Conservation (phyloP, 331 rosid species). For the Acacia pycnantha region DNA sequence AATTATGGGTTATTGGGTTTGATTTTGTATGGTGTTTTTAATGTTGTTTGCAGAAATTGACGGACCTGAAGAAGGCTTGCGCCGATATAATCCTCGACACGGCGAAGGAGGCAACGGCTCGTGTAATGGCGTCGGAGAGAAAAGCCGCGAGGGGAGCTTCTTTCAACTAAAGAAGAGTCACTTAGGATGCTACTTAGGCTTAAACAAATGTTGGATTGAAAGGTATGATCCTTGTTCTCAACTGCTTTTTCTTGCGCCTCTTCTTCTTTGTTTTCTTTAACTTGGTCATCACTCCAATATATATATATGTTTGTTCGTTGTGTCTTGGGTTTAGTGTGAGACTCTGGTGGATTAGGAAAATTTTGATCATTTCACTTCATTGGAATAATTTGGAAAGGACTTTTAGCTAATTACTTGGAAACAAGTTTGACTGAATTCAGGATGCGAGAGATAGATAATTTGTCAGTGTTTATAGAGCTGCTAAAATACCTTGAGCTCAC, state of each 20-base stretch:
- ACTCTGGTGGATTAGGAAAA: conserved; percentile 24
- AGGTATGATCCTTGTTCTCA: conserved; percentile 32
- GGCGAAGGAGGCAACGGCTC: conserved; percentile 60
- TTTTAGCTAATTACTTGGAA: conserved; percentile 9
- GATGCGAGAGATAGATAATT: background rate
- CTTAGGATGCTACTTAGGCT: conserved; percentile 57
- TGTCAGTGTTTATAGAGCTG: too few species aligned
- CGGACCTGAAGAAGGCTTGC: conserved; percentile 59
- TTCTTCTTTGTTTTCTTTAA: background rate
- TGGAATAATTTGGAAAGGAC: background rate
- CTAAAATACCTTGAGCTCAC: too few species aligned
- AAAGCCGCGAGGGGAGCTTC: conserved; percentile 47
- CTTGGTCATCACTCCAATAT: conserved; percentile 17
- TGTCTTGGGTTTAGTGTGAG: conserved; percentile 34
- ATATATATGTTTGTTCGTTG: conserved; percentile 1
- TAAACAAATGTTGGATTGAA: conserved; percentile 55
- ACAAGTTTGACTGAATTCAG: background rate
- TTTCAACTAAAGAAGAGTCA: conserved; percentile 46
- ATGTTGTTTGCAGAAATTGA: conserved; percentile 48
- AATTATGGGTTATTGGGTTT: too few species aligned
- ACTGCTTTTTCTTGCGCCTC: conserved; percentile 17
- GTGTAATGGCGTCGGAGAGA: conserved; percentile 54
- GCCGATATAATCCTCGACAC: conserved; percentile 61
- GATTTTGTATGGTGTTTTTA: too few species aligned
- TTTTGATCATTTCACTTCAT: conserved; percentile 19